These are phyloP conservation scores for Colletotrichum sp. DNA, from an alignment of 2,329 filamentous ascomycete species.

Conservation along the genomic window DNA sequence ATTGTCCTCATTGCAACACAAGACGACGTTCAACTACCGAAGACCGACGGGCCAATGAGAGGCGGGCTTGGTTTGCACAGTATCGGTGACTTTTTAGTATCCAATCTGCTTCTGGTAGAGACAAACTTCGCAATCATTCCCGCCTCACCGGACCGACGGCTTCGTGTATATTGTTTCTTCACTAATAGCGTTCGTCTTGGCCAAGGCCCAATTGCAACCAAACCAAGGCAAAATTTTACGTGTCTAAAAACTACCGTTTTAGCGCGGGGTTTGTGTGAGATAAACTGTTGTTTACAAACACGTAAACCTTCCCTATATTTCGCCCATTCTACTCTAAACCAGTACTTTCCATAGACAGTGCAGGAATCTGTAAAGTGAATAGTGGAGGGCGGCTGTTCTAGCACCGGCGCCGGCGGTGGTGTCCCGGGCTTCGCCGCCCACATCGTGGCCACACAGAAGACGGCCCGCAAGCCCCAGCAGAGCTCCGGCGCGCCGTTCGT, in stretches of 20 bases:
- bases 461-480: not conserved
- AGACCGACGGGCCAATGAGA: not conserved
- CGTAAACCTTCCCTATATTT: not conserved
- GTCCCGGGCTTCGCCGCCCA: not conserved
- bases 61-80: not conserved
- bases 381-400: not conserved
- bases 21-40: not conserved
- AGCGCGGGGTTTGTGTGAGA: not conserved
- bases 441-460: not conserved
- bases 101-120: not conserved
- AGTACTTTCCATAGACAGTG: not conserved
- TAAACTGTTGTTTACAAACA: not conserved
- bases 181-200: not conserved
- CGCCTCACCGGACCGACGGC: not conserved
- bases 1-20: not conserved
- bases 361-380: conserved; percentile 17
- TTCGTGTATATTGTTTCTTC: not conserved
- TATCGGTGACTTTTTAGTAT: not conserved
- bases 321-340: not conserved
- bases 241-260: not conserved
- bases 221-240: not conserved
- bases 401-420: not conserved
- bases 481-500: not conserved
- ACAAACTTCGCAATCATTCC: not conserved
- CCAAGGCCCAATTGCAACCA: not conserved